Conservation (phyloP, 192 early-diverging fungal species). For the Paraglomus occultum region DNA sequence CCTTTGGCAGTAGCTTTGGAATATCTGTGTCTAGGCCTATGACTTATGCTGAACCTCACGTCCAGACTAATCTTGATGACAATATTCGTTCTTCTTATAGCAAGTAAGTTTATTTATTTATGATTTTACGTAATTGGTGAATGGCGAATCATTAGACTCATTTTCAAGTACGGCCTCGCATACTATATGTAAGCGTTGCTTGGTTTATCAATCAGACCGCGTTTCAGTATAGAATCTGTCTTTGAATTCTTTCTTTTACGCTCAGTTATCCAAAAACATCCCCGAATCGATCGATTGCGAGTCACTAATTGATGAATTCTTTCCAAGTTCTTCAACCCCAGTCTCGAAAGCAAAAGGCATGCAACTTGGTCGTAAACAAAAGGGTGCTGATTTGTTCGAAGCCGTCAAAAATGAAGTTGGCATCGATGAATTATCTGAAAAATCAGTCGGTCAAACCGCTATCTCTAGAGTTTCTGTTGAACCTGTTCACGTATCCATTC, state of each 20-base stretch:
- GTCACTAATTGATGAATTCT: not conserved
- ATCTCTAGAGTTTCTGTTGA: conserved; percentile 37
- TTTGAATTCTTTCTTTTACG: too few species aligned
- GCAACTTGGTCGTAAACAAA: conserved; percentile 92
- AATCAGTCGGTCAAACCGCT: conserved; percentile 24
- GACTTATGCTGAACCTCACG: conserved; percentile 38
- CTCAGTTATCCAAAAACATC: too few species aligned
- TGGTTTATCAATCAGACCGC: too few species aligned
- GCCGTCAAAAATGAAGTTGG: conserved; percentile 84
- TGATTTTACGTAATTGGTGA: conserved; percentile 3
- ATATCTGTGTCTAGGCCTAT: conserved; percentile 34
- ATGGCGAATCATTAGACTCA: too few species aligned
- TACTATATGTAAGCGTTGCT: too few species aligned
- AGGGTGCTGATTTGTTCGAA: conserved; percentile 75
- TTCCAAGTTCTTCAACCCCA: conserved; percentile 37
- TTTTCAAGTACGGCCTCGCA: too few species aligned
- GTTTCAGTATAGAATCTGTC: too few species aligned
- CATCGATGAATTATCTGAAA: conserved; percentile 43
- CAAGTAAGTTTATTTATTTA: conserved; percentile 27
- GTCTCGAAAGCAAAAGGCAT: conserved; percentile 77
- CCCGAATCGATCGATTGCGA: too few species aligned
- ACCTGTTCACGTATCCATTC: conserved; percentile 84
- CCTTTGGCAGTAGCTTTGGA: conserved; percentile 44
- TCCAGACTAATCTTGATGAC: conserved; percentile 27
- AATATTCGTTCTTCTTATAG: conserved; percentile 29